Percentiles rank a stretch among this genome's conserved stretches.
Conservation (phyloP, 768 basidiomycete species). For the Mycena vitilis region DNA sequence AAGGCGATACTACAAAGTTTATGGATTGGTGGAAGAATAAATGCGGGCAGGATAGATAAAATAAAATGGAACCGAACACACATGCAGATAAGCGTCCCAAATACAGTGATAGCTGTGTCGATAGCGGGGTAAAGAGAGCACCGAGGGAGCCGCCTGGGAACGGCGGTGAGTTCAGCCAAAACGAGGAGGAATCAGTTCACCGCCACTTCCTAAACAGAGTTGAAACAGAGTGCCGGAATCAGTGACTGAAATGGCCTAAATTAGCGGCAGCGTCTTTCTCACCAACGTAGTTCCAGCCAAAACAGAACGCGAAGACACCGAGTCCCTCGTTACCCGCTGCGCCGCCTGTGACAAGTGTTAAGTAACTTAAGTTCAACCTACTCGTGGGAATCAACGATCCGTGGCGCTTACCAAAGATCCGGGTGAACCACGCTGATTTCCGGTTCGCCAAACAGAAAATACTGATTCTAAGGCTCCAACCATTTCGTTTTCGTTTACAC, state of each 20-base stretch:
- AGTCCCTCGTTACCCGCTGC: slow-evolving; percentile 72
- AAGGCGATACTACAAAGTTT: slow-evolving; percentile 51
- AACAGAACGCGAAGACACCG: slow-evolving; percentile 66
- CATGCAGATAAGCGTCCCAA: slow-evolving; percentile 67
- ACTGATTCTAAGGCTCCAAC: too few species aligned
- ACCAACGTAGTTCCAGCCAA: slow-evolving; percentile 71
- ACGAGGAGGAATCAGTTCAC: not conserved
- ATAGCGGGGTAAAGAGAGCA: slow-evolving; percentile 65
- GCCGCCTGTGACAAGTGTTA: slow-evolving; percentile 52
- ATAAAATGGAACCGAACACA: slow-evolving; percentile 38
- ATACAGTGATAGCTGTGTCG: slow-evolving; percentile 63
- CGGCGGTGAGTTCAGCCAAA: slow-evolving; percentile 41
- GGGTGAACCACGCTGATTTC: slow-evolving; percentile 60
- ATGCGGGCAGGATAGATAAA: not conserved
- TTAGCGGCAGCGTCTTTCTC: not conserved
- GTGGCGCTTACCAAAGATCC: slow-evolving; percentile 60
- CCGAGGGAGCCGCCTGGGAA: slow-evolving; percentile 55
- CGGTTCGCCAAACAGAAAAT: slow-evolving; percentile 67
- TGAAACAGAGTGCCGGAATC: not conserved
- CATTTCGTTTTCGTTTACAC: too few species aligned
- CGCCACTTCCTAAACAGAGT: slow-evolving; percentile 13
- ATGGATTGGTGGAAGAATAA: too few species aligned
- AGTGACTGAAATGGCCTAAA: not conserved
- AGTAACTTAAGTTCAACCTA: too few species aligned
- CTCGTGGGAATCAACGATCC: not conserved